Evolutionary conservation across 345 rosid genomes (phyloP).

Genomic region (Syzygium grande): DNA sequence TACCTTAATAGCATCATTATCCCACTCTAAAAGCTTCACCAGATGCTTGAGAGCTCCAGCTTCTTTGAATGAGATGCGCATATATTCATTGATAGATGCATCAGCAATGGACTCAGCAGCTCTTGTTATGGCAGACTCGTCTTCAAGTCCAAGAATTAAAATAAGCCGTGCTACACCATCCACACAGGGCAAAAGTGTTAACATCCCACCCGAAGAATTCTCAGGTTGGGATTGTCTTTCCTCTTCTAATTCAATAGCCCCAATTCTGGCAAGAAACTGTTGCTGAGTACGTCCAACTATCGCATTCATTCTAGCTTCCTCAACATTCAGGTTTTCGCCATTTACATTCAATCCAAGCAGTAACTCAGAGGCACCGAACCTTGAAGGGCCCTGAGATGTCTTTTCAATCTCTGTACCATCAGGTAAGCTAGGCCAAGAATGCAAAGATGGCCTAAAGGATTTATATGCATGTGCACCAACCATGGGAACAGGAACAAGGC

Average conservation of each 20-base stretch:
- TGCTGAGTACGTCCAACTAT: constrained; percentile 67
- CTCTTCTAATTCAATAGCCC: constrained; percentile 67
- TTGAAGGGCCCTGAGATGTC: constrained; percentile 45
- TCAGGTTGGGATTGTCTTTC: constrained; percentile 32
- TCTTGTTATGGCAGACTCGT: constrained; percentile 55
- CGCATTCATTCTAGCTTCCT: constrained; percentile 68
- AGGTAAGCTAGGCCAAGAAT: constrained; percentile 81
- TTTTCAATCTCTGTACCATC: constrained; percentile 63
- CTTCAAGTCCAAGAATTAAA: constrained; percentile 76
- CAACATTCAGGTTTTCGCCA: constrained; percentile 33
- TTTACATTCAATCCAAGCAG: constrained; percentile 55
- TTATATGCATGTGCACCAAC: constrained; percentile 71
- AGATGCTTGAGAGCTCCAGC: constrained; percentile 76
- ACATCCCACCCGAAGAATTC: constrained; percentile 12
- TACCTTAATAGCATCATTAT: constrained; percentile 35
- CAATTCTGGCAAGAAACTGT: constrained; percentile 78
- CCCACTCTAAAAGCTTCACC: constrained; percentile 58
- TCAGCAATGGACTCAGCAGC: constrained; percentile 75
- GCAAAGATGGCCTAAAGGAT: constrained; percentile 51
- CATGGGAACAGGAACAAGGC: constrained; percentile 69
- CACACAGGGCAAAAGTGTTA: constrained; percentile 60
- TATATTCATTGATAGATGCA: constrained; percentile 66
- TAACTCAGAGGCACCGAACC: constrained; percentile 70
- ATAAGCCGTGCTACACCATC: constrained; percentile 91
- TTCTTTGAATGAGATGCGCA: constrained; percentile 76